Conservation (phyloP, 176 grass and related monocot species). For the Melocanna baccifera region DNA sequence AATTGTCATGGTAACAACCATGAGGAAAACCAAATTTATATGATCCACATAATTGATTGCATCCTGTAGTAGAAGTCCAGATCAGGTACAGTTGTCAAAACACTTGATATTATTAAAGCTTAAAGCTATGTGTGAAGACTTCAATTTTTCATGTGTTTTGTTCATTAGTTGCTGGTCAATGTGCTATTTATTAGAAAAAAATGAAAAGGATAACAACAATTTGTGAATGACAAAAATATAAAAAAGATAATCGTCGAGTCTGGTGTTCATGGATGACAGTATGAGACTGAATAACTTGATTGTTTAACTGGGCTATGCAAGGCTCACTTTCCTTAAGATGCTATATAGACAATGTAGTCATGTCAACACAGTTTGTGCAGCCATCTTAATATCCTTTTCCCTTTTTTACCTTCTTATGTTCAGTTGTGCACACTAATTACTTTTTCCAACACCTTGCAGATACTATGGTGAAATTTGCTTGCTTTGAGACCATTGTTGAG, state of each 20-base stretch:
- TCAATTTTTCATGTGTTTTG: neutral
- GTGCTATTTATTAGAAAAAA: neutral
- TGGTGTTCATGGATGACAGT: neutral
- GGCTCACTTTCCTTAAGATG: neutral
- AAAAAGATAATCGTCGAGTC: neutral
- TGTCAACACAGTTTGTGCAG: neutral
- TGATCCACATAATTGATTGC: neutral
- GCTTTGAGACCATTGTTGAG: neutral
- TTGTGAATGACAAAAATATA: neutral
- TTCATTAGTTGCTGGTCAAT: neutral
- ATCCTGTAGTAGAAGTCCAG: neutral
- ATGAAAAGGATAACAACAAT: neutral
- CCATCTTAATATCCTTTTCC: neutral
- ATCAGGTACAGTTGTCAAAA: neutral
- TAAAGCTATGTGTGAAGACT: neutral
- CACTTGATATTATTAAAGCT: neutral
- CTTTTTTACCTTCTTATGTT: neutral
- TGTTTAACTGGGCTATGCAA: neutral
- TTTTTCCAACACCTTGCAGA: neutral
- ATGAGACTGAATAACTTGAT: neutral
- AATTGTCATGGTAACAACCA: neutral
- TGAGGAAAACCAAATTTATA: neutral
- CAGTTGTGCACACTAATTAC: neutral
- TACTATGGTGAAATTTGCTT: neutral
- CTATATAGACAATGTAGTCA: neutral